Evolutionary conservation across 805 yeast species (phyloP).

Genomic region (Sugiyamaella boreocaroliniensis): DNA sequence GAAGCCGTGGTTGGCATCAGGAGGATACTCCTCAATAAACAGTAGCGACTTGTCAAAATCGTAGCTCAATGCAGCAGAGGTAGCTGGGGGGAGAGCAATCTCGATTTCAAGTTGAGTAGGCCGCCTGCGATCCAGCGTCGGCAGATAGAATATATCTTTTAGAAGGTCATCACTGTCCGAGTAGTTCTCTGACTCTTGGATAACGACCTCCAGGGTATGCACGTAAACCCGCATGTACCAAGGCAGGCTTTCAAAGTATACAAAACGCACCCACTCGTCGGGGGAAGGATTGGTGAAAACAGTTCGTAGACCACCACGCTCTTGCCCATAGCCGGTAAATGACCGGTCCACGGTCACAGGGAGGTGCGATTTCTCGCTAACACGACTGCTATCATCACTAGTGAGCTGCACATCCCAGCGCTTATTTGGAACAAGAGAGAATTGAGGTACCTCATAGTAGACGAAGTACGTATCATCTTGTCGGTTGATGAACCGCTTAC

Average conservation of each 20-base stretch:
- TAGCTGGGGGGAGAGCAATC: constrained; percentile 56
- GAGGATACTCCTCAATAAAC: constrained; percentile 90
- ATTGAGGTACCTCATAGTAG: neutral
- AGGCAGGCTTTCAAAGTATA: constrained; percentile 77
- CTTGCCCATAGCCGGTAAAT: constrained; percentile 86
- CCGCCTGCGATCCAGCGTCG: constrained; percentile 71
- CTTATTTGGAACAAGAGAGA: constrained; percentile 2
- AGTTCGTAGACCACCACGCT: constrained; percentile 79
- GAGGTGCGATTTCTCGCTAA: constrained; percentile 39
- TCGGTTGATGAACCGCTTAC: neutral
- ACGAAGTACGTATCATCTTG: neutral
- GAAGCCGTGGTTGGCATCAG: constrained; percentile 98
- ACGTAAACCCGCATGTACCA: constrained; percentile 87
- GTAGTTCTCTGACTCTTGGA: constrained; percentile 2
- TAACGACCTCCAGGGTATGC: constrained; percentile 49
- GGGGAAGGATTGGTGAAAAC: constrained; percentile 62
- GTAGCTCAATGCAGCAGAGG: constrained; percentile 57
- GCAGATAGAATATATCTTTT: constrained; percentile 2
- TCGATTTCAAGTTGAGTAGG: constrained; percentile 78
- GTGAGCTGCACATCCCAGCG: constrained; percentile 33
- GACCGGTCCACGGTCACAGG: constrained; percentile 77
- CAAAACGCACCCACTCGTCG: constrained; percentile 40
- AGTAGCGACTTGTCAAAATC: constrained; percentile 83
- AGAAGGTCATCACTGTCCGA: constrained; percentile 27
- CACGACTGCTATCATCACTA: constrained; percentile 41